Conservation (phyloP, 768 basidiomycete species). For the Lentinula aciculospora region DNA sequence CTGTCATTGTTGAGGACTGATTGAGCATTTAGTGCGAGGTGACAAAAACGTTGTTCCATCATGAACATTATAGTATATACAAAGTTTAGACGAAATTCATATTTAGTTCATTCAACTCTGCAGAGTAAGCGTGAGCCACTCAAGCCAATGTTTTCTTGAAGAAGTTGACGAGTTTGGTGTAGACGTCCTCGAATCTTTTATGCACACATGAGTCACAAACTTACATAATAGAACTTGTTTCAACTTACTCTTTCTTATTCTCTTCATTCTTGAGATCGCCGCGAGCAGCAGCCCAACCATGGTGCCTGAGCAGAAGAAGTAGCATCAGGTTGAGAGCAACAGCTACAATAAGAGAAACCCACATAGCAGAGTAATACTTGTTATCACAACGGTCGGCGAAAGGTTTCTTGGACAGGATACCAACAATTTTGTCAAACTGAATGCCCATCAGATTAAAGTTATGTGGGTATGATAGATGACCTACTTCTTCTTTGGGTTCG, state of each 20-base stretch:
- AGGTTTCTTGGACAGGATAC: constrained; percentile 41
- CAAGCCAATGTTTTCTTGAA: constrained; percentile 30
- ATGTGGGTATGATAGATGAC: constrained; percentile 7
- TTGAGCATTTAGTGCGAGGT: neutral
- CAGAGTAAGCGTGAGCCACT: neutral
- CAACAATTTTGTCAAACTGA: constrained; percentile 46
- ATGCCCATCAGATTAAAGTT: neutral
- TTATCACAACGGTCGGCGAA: constrained; percentile 43
- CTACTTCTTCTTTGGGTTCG: constrained; percentile 52
- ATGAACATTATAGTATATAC: neutral
- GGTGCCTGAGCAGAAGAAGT: constrained; percentile 33
- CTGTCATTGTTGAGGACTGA: constrained; percentile 31
- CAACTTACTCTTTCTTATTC: constrained; percentile 47
- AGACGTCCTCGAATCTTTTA: constrained; percentile 48
- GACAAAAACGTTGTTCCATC: neutral
- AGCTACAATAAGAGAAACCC: constrained; percentile 7
- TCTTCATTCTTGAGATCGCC: constrained; percentile 50
- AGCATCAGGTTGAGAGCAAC: neutral
- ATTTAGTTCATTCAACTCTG: neutral
- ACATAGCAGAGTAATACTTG: constrained; percentile 46
- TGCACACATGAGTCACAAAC: neutral
- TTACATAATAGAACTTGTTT: neutral
- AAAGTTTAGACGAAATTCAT: neutral
- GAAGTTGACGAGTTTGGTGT: constrained; percentile 42
- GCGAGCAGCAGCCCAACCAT: constrained; percentile 62